Evolutionary conservation across 164 flowering plant genomes (phyloP).

Genomic region (Magnolia kwangsiensis): DNA sequence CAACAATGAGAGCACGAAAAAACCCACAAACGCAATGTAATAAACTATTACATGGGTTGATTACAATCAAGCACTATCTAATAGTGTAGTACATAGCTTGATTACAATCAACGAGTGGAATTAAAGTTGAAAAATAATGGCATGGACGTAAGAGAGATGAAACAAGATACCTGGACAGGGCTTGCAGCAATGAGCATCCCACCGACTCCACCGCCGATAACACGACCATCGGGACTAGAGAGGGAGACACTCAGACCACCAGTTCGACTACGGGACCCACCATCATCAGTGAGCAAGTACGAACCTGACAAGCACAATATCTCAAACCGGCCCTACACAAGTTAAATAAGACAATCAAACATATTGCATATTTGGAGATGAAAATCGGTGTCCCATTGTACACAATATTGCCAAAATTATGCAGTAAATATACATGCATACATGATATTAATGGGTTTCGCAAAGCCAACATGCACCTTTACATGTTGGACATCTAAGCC

Average conservation of each 20-base stretch:
- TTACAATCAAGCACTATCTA: no score
- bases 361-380: background rate
- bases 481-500: background rate
- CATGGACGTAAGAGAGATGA: background rate
- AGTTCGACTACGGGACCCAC: slow-evolving; percentile 53
- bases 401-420: background rate
- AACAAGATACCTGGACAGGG: slow-evolving; percentile 76
- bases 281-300: slow-evolving; percentile 48
- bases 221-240: slow-evolving; percentile 85
- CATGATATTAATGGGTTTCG: no score
- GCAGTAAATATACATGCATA: background rate
- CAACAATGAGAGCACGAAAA: no score
- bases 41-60: no score
- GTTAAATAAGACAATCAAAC: background rate
- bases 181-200: slow-evolving; percentile 84
- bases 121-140: background rate
- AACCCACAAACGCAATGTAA: no score
- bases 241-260: slow-evolving; percentile 81
- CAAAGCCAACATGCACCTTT: background rate
- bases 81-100: no score
- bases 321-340: slow-evolving; percentile 79
- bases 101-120: background rate
- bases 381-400: background rate
- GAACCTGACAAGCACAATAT: slow-evolving; percentile 82
- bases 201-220: slow-evolving; percentile 90